phyloP scores from a whole-genome alignment of 352 stramenopile genomes.

The Paralagenidium karlingii region DNA sequence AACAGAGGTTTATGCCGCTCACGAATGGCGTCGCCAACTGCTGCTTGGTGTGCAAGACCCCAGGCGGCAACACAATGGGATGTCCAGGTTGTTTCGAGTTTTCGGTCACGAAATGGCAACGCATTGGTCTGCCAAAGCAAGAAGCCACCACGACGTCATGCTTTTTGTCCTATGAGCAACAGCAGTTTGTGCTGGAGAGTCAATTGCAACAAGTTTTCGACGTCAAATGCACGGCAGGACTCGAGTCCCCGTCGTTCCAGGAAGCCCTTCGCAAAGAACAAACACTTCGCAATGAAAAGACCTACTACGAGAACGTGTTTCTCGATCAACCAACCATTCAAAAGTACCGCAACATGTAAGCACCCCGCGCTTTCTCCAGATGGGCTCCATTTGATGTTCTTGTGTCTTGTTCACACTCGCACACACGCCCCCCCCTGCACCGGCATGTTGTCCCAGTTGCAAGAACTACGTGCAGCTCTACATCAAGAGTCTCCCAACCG shows the following conservation, averaged over 20 bases:
- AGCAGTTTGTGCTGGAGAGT: neutral
- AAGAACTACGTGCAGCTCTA: conserved; percentile 49
- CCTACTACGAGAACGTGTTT: conserved; percentile 40
- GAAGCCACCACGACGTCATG: conserved; percentile 19
- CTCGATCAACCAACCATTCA: conserved; percentile 30
- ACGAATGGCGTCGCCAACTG: neutral
- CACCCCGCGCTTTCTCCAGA: neutral
- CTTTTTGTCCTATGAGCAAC: conserved; percentile 6
- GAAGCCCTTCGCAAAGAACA: conserved; percentile 5
- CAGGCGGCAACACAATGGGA: conserved; percentile 13
- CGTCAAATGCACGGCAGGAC: neutral
- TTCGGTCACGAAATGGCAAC: conserved; percentile 19
- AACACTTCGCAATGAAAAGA: conserved; percentile 1
- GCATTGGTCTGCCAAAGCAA: conserved; percentile 36
- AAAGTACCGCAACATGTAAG: conserved; percentile 46
- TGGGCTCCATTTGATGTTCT: neutral
- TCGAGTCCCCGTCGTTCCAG: conserved; percentile 1
- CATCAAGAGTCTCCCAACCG: conserved; percentile 66
- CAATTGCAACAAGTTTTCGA: neutral
- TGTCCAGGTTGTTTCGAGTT: conserved; percentile 64
- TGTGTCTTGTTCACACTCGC: neutral
- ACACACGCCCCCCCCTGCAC: too few relatives aligned
- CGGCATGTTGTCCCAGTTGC: too few relatives aligned
- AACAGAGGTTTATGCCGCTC: conserved; percentile 14
- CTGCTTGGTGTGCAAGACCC: conserved; percentile 24